Conservation (phyloP, 306 rosid species). For the Malus asiatica region DNA sequence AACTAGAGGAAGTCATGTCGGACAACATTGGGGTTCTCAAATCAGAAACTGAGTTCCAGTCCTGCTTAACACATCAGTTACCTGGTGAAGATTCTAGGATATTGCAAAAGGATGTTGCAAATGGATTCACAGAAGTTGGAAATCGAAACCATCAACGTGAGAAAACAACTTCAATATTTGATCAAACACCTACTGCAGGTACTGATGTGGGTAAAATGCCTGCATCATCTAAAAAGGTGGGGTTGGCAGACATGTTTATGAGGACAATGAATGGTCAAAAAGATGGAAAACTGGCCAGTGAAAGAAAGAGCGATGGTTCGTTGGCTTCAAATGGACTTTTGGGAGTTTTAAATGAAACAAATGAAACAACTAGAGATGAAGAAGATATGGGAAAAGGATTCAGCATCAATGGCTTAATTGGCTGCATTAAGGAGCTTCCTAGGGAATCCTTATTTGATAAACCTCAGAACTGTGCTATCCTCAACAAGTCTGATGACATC, state of each 20-base stretch:
- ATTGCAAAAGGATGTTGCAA: not conserved
- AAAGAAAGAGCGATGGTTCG: not conserved
- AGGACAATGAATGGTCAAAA: not conserved
- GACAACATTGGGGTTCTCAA: not conserved
- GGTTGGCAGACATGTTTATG: constrained; percentile 1
- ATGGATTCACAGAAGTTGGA: not conserved
- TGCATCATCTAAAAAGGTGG: not conserved
- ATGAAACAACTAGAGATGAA: not conserved
- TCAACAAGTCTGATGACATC: not conserved
- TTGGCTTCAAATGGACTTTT: not conserved
- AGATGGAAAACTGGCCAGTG: not conserved
- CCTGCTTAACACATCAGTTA: not conserved
- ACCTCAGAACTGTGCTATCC: not conserved
- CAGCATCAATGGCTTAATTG: not conserved
- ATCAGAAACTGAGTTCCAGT: not conserved
- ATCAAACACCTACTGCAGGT: not conserved
- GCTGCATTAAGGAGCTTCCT: not conserved
- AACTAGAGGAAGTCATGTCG: not conserved
- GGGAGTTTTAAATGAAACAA: not conserved
- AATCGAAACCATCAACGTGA: not conserved
- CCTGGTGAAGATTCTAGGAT: constrained; percentile 2
- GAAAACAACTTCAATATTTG: not conserved
- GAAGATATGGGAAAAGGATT: not conserved
- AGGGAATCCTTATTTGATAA: not conserved
- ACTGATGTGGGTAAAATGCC: constrained; percentile 6